A percentile compares a stretch with the other conserved stretches of the same genome.
phyloP scores from a whole-genome alignment of 768 basidiomycete genomes.

The Collybia sp. region DNA sequence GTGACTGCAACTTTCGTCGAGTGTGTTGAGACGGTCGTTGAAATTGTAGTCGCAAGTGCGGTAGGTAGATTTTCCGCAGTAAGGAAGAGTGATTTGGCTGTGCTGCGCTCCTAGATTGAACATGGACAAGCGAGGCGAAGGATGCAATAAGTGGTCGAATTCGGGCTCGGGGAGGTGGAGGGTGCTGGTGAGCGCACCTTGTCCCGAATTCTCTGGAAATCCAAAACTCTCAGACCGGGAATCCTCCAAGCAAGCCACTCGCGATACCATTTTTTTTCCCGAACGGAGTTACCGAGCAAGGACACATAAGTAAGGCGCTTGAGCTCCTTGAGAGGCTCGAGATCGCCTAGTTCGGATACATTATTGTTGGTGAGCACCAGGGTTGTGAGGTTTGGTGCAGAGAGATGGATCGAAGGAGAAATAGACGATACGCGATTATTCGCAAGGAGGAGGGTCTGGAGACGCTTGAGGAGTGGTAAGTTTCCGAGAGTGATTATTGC shows the following conservation, averaged over 20 bases:
- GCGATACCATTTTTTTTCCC: constrained; percentile 93
- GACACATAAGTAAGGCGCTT: constrained; percentile 71
- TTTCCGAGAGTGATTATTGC: constrained; percentile 79
- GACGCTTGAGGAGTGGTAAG: constrained; percentile 80
- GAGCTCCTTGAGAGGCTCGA: constrained; percentile 78
- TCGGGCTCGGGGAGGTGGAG: constrained; percentile 17
- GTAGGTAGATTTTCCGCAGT: constrained; percentile 78
- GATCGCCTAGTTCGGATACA: constrained; percentile 75
- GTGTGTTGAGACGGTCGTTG: constrained; percentile 65
- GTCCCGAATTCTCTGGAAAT: constrained; percentile 93
- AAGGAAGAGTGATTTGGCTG: constrained; percentile 71
- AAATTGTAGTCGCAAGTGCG: constrained; percentile 73
- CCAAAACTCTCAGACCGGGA: constrained; percentile 84
- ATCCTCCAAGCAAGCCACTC: constrained; percentile 92
- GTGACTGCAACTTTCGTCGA: constrained; percentile 60
- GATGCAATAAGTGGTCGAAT: constrained; percentile 13
- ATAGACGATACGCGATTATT: constrained; percentile 88
- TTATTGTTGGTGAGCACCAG: constrained; percentile 84
- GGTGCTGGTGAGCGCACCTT: constrained; percentile 67
- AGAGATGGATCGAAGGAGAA: constrained; percentile 77
- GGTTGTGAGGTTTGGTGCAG: constrained; percentile 78
- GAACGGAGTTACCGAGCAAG: constrained; percentile 78
- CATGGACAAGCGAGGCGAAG: constrained; percentile 9
- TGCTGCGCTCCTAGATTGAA: constrained; percentile 66
- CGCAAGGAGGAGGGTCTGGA: constrained; percentile 79